Conservation (phyloP, 257 asterid species). For the Eucommia ulmoides region DNA sequence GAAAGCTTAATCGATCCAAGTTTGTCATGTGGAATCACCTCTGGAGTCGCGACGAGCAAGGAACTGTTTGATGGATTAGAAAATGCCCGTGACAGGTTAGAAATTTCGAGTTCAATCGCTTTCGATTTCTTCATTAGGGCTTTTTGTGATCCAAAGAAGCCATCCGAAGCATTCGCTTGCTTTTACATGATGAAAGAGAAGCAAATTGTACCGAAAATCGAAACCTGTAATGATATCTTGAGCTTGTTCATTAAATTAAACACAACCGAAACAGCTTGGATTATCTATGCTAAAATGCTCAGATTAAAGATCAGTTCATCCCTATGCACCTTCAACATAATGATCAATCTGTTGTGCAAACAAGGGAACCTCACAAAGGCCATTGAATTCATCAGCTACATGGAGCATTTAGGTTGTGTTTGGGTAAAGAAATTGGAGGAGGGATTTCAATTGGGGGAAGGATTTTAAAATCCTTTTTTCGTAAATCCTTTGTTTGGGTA, state of each 20-base stretch:
- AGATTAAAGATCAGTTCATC: constrained; percentile 26
- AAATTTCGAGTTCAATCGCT: constrained; percentile 27
- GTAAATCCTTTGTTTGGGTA: too few species aligned
- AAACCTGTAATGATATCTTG: constrained; percentile 38
- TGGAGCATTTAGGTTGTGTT: too few species aligned
- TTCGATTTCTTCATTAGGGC: constrained; percentile 41
- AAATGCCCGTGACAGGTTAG: constrained; percentile 24
- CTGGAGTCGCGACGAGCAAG: too few species aligned
- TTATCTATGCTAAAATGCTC: constrained; percentile 34
- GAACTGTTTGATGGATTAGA: too few species aligned
- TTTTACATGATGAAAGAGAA: constrained; percentile 30
- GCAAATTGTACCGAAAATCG: constrained; percentile 26
- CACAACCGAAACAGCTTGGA: too few species aligned
- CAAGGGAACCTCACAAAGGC: constrained; percentile 45
- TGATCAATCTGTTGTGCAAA: constrained; percentile 34
- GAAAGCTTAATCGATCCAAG: too few species aligned
- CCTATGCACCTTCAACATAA: too few species aligned
- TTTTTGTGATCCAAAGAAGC: constrained; percentile 37
- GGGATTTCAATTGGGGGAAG: too few species aligned
- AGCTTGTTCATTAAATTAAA: constrained; percentile 28
- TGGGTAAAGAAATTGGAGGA: too few species aligned
- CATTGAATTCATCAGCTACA: too few species aligned
- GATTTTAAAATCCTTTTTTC: too few species aligned
- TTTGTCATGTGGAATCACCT: too few species aligned
- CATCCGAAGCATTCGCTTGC: constrained; percentile 26